These are phyloP conservation scores for Buddleja alternifolia DNA, from an alignment of 257 asterid genomes.

Conservation along the genomic window DNA sequence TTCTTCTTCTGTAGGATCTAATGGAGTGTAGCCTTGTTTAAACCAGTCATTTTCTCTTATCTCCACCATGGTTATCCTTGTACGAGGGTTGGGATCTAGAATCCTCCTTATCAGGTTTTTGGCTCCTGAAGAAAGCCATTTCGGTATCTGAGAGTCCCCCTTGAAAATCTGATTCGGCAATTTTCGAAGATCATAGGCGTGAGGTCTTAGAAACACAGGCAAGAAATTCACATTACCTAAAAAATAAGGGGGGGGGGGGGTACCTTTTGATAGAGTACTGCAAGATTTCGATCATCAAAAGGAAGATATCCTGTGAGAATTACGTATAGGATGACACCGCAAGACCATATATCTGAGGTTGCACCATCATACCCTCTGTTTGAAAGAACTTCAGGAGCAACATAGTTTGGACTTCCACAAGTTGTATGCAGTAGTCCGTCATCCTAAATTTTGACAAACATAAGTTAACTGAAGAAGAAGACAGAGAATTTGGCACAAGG, in stretches of 20 bases:
- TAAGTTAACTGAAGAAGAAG: slow-evolving; percentile 14
- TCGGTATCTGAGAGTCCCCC: slow-evolving; percentile 87
- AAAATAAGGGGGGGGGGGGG: neutral
- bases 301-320: slow-evolving; percentile 96
- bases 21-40: slow-evolving; percentile 71
- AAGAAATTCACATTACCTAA: neutral
- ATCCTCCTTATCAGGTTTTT: slow-evolving; percentile 76
- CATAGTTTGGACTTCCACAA: slow-evolving; percentile 99
- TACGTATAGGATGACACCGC: slow-evolving; percentile 90
- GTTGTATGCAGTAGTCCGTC: slow-evolving; percentile 96
- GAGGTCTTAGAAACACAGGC: slow-evolving; percentile 9
- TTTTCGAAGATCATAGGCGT: slow-evolving; percentile 17
- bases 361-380: slow-evolving; percentile 95
- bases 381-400: slow-evolving; percentile 93
- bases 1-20: slow-evolving; percentile 56
- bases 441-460: slow-evolving; percentile 49
- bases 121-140: slow-evolving; percentile 92
- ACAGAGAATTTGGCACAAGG: slow-evolving; percentile 1
- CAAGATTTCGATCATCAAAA: slow-evolving; percentile 91
- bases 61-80: slow-evolving; percentile 70
- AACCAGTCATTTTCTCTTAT: slow-evolving; percentile 85
- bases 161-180: slow-evolving; percentile 68
- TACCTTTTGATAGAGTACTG: slow-evolving; percentile 97
- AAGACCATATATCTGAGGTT: slow-evolving; percentile 92
- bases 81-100: slow-evolving; percentile 85